Conservation (phyloP, 2,329 filamentous ascomycete species). For the Talaromyces sp. region DNA sequence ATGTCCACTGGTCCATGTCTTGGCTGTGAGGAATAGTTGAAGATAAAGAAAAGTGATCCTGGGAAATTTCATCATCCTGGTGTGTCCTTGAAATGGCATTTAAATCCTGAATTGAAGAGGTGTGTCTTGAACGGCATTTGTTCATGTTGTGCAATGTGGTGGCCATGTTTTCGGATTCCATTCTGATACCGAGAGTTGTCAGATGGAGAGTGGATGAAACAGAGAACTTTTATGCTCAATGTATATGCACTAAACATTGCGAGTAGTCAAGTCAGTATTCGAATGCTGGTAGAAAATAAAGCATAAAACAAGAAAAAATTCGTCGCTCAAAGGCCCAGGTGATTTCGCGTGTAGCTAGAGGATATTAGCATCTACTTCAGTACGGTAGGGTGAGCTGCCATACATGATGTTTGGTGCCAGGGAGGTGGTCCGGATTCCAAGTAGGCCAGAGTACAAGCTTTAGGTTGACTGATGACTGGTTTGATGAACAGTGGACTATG, state of each 20-base stretch:
- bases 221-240: constrained; percentile 16
- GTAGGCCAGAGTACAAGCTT: not conserved
- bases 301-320: constrained; percentile 14
- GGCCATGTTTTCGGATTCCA: constrained; percentile 36
- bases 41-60: constrained; percentile 42
- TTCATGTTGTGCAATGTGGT: constrained; percentile 34
- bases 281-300: constrained; percentile 12
- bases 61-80: constrained; percentile 45
- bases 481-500: not conserved
- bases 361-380: constrained; percentile 5
- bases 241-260: constrained; percentile 28
- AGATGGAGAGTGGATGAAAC: constrained; percentile 17
- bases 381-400: not conserved
- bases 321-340: constrained; percentile 15
- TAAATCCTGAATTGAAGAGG: constrained; percentile 35
- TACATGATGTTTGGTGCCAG: constrained; percentile 2
- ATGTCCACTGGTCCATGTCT: constrained; percentile 39
- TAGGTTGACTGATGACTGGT: not conserved
- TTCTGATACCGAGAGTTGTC: constrained; percentile 40
- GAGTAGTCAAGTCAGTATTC: constrained; percentile 22
- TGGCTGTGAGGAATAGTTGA: constrained; percentile 37
- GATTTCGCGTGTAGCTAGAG: not conserved
- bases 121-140: constrained; percentile 35
- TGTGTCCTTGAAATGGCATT: constrained; percentile 38
- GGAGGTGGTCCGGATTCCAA: not conserved